These are phyloP conservation scores for Ananas comosus DNA, from an alignment of 176 grass and related monocot genomes.

Conservation along the genomic window DNA sequence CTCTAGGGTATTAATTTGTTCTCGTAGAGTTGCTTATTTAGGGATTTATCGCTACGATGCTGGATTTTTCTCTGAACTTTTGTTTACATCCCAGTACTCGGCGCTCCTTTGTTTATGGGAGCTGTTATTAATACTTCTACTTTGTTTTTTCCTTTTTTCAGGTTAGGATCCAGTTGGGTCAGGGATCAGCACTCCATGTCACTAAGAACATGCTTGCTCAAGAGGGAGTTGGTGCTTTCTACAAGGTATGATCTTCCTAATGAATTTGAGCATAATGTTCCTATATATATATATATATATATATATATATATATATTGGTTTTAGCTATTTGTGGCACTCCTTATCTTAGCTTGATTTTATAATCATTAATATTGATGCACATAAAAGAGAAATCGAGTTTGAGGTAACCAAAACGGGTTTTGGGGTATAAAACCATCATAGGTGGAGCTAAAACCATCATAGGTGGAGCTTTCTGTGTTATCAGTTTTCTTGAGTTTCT, in stretches of 20 bases:
- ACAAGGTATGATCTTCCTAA: conserved; percentile 46
- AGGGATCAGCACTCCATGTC: conserved; percentile 76
- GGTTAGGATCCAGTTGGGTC: conserved; percentile 95
- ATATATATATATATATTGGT: neutral
- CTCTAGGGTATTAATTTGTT: neutral
- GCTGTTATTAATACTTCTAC: too few relatives aligned
- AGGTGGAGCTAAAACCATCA: too few relatives aligned
- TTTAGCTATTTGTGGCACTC: neutral
- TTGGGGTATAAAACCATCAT: too few relatives aligned
- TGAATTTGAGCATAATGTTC: neutral
- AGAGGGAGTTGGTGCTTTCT: conserved; percentile 62
- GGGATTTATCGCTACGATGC: neutral
- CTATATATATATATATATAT: neutral
- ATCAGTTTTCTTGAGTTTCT: too few relatives aligned
- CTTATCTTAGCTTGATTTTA: neutral
- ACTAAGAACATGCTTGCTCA: conserved; percentile 82
- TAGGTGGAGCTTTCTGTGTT: too few relatives aligned
- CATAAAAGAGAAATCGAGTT: too few relatives aligned
- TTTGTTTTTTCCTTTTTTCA: conserved; percentile 16
- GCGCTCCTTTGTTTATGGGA: too few relatives aligned
- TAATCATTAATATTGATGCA: too few relatives aligned
- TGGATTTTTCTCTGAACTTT: too few relatives aligned
- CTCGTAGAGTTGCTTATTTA: neutral
- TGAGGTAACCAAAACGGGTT: too few relatives aligned
- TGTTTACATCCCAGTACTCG: too few relatives aligned